A percentile compares a stretch with the other conserved stretches of the same genome.
Evolutionary conservation across 2,329 filamentous ascomycete species (phyloP).

Genomic region (Aspergillus felis): DNA sequence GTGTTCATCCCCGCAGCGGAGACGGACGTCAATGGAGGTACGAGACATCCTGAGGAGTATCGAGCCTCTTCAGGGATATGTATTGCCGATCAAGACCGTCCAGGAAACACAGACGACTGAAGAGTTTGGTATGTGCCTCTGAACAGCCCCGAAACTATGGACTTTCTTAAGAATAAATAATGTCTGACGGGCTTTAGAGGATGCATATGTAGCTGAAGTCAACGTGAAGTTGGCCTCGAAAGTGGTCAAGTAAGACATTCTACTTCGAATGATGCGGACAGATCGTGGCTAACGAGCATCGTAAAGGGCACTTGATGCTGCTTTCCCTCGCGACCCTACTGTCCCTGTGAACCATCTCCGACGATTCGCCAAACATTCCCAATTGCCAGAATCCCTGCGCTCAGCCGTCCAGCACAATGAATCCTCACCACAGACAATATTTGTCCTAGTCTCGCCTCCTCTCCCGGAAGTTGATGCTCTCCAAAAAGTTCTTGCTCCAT

Average conservation of each 20-base stretch:
- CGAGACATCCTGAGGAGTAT: conserved; percentile 22
- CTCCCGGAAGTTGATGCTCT: conserved; percentile 34
- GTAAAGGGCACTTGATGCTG: conserved; percentile 36
- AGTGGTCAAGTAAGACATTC: conserved; percentile 37
- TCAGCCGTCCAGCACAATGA: conserved; percentile 16
- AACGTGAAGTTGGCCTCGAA: conserved; percentile 42
- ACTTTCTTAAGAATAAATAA: neutral
- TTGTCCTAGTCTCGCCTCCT: conserved; percentile 40
- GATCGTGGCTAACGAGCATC: neutral
- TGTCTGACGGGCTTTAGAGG: conserved; percentile 25
- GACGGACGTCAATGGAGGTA: conserved; percentile 18
- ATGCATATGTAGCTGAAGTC: conserved; percentile 44
- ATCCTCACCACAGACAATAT: conserved; percentile 31
- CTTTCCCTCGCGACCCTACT: conserved; percentile 32
- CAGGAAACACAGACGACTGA: conserved; percentile 40
- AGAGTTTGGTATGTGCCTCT: conserved; percentile 36
- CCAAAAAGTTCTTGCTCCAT: conserved; percentile 35
- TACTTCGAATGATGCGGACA: neutral
- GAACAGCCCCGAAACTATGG: too few species aligned
- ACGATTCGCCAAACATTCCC: conserved; percentile 37
- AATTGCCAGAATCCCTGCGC: conserved; percentile 30
- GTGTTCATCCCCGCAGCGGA: neutral
- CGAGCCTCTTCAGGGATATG: conserved; percentile 29
- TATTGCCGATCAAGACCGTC: conserved; percentile 41
- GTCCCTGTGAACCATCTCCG: conserved; percentile 36